Conservation (phyloP, 331 rosid genomes). For the Malus hybrid region DNA sequence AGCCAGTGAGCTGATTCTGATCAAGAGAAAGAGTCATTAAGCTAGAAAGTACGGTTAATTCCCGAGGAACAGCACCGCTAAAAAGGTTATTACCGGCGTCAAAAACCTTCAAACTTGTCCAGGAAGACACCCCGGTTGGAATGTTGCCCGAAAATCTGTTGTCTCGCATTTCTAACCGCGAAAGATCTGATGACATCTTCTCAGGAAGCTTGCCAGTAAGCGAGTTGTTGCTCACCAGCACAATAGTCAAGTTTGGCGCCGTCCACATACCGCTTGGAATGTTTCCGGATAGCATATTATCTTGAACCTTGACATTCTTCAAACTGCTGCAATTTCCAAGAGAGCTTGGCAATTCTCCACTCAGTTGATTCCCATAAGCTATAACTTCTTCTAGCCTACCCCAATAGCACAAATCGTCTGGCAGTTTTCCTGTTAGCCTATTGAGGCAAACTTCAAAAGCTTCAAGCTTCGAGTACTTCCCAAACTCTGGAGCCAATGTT, state of each 20-base stretch:
- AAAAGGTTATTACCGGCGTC: conserved; percentile 54
- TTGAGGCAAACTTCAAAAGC: conserved; percentile 34
- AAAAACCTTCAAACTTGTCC: conserved; percentile 41
- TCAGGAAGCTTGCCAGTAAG: conserved; percentile 63
- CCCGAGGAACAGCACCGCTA: conserved; percentile 53
- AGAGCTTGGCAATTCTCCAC: conserved; percentile 57
- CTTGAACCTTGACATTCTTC: conserved; percentile 9
- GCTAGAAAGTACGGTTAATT: conserved; percentile 37
- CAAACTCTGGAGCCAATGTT: conserved; percentile 46
- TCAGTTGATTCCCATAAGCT: conserved; percentile 35
- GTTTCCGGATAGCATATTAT: conserved; percentile 46
- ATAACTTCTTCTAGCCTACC: conserved; percentile 37
- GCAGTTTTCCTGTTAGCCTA: conserved; percentile 43
- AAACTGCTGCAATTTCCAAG: conserved; percentile 57
- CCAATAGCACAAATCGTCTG: conserved; percentile 47
- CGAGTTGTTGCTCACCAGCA: conserved; percentile 35
- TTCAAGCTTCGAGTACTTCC: conserved; percentile 35
- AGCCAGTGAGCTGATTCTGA: conserved; percentile 43
- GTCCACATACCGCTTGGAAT: conserved; percentile 72
- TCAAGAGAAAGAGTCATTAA: conserved; percentile 38
- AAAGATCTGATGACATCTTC: conserved; percentile 30
- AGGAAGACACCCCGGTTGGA: conserved; percentile 50
- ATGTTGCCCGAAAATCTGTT: conserved; percentile 60
- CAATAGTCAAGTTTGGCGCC: conserved; percentile 17
- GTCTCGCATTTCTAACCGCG: conserved; percentile 36